A percentile compares a stretch with the other conserved stretches of the same genome.
Conservation (phyloP, 1,139 yeast genomes). For the Geotrichum reessii region DNA sequence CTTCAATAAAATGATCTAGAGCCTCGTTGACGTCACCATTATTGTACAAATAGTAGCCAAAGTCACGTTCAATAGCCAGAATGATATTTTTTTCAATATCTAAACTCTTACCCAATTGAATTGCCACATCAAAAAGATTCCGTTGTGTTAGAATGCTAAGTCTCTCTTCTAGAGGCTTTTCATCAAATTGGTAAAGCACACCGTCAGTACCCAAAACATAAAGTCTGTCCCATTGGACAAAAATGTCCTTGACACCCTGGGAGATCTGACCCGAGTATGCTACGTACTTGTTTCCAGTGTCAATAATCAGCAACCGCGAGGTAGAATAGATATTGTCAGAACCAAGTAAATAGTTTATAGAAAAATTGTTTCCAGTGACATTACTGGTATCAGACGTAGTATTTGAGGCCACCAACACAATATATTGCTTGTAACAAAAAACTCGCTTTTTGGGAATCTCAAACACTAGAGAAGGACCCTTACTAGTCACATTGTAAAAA, state of each 20-base stretch:
- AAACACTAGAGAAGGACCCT: constrained; percentile 53
- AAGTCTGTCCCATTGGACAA: constrained; percentile 51
- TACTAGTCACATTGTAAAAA: constrained; percentile 51
- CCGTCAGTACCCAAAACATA: constrained; percentile 72
- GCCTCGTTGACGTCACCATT: constrained; percentile 65
- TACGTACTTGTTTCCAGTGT: constrained; percentile 61
- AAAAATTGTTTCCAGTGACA: constrained; percentile 10
- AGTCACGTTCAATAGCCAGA: constrained; percentile 50
- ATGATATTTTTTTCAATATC: constrained; percentile 40
- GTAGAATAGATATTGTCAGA: constrained; percentile 26
- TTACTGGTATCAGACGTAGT: constrained; percentile 14
- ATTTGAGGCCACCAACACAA: constrained; percentile 51
- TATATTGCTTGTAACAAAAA: constrained; percentile 45
- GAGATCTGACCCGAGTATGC: constrained; percentile 67
- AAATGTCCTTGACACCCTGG: constrained; percentile 52
- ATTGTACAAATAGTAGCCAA: constrained; percentile 66
- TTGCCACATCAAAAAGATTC: constrained; percentile 68
- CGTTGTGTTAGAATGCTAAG: constrained; percentile 66
- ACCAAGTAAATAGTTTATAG: constrained; percentile 19
- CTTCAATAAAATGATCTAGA: constrained; percentile 57
- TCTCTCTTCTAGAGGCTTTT: constrained; percentile 60
- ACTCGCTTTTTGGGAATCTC: constrained; percentile 56
- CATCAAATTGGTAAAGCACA: constrained; percentile 59
- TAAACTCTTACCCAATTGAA: constrained; percentile 53
- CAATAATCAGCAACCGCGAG: constrained; percentile 58